These are phyloP conservation scores for Pseudogymnoascus sp. DNA, from an alignment of 2,329 filamentous ascomycete species.

Conservation along the genomic window DNA sequence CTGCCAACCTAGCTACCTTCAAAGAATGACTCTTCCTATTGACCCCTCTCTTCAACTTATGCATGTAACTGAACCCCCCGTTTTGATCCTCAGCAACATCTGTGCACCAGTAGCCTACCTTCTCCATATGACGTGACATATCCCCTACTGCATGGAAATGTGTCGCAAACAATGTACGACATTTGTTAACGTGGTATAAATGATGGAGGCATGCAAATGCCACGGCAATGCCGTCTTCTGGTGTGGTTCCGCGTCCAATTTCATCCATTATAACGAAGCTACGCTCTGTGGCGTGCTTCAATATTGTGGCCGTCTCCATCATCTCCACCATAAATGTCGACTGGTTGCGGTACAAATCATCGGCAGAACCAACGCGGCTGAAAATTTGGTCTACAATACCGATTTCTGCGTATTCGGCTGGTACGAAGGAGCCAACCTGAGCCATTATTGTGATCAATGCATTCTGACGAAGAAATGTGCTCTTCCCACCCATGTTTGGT, in stretches of 20 bases:
- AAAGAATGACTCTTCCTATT: slow-evolving; percentile 86
- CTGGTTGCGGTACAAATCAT: slow-evolving; percentile 90
- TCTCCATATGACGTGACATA: slow-evolving; percentile 49
- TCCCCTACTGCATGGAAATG: slow-evolving; percentile 87
- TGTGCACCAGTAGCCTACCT: slow-evolving; percentile 64
- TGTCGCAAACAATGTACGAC: slow-evolving; percentile 83
- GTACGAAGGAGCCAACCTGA: slow-evolving; percentile 88
- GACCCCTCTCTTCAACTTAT: slow-evolving; percentile 72
- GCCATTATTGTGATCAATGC: slow-evolving; percentile 90
- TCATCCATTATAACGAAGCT: slow-evolving; percentile 99
- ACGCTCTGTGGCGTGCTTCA: slow-evolving; percentile 73
- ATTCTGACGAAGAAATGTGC: slow-evolving; percentile 91
- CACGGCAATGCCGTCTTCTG: slow-evolving; percentile 83
- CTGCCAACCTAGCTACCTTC: slow-evolving; percentile 87
- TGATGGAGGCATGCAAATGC: slow-evolving; percentile 85
- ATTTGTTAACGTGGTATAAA: slow-evolving; percentile 68
- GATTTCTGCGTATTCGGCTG: slow-evolving; percentile 76
- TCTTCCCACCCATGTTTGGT: slow-evolving; percentile 99
- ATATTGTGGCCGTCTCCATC: slow-evolving; percentile 88
- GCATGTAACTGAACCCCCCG: slow-evolving; percentile 76
- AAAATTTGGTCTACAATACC: slow-evolving; percentile 95
- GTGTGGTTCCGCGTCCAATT: slow-evolving; percentile 88
- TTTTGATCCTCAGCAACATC: slow-evolving; percentile 69
- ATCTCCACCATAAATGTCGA: slow-evolving; percentile 99
- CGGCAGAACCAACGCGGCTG: slow-evolving; percentile 85